Conservation (phyloP, 2,329 filamentous ascomycete genomes). For the Lasiodiplodia sp. region DNA sequence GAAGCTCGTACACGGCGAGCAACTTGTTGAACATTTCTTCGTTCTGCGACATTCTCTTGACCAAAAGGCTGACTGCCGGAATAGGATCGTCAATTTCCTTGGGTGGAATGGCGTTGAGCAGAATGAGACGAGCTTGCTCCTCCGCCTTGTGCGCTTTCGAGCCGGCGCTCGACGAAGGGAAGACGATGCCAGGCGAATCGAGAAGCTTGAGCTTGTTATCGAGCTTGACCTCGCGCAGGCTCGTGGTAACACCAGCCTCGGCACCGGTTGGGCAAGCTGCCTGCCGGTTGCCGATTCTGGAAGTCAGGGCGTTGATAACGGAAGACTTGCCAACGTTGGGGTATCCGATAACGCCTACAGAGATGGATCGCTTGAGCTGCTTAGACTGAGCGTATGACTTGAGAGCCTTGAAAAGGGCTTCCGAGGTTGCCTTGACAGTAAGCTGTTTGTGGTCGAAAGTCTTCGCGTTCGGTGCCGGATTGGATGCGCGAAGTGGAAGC, state of each 20-base stretch:
- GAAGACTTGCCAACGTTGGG: conserved; percentile 97
- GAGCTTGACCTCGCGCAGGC: conserved; percentile 87
- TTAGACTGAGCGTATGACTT: conserved; percentile 86
- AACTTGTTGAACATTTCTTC: conserved; percentile 80
- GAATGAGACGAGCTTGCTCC: conserved; percentile 80
- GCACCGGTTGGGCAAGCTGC: conserved; percentile 83
- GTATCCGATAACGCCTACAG: conserved; percentile 93
- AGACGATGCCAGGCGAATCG: conserved; percentile 94
- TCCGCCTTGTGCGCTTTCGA: conserved; percentile 65
- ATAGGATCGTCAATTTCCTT: conserved; percentile 94
- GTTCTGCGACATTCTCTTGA: conserved; percentile 78
- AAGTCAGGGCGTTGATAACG: conserved; percentile 90
- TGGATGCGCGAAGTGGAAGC: conserved; percentile 84
- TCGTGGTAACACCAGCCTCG: conserved; percentile 91
- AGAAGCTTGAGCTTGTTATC: conserved; percentile 93
- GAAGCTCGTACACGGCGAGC: conserved; percentile 82
- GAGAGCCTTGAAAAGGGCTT: conserved; percentile 84
- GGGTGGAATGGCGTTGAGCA: conserved; percentile 90
- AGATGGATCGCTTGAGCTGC: conserved; percentile 86
- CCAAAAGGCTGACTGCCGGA: conserved; percentile 83
- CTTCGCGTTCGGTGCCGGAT: conserved; percentile 81
- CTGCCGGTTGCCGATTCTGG: conserved; percentile 73
- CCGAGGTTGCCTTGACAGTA: conserved; percentile 84
- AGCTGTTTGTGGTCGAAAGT: conserved; percentile 92
- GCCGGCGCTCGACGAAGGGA: conserved; percentile 69